These are phyloP conservation scores for Carex pumila DNA, from an alignment of 176 grass and related monocot species.

Conservation along the genomic window DNA sequence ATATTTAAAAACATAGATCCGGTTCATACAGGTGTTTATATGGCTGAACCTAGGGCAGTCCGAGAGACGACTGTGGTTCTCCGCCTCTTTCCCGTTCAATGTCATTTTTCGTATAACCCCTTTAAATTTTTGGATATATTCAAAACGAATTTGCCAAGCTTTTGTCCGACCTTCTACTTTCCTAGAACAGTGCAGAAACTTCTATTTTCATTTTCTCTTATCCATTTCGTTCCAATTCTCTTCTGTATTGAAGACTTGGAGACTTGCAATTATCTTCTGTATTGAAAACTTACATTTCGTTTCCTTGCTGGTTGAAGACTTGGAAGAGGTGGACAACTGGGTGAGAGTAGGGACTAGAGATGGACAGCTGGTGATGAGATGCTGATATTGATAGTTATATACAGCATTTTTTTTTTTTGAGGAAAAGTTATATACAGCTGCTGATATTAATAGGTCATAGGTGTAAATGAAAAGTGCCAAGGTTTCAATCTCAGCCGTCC, in stretches of 20 bases:
- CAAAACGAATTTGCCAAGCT: background rate
- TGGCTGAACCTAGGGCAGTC: background rate
- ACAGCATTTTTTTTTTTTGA: no score
- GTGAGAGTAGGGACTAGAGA: no score
- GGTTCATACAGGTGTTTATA: background rate
- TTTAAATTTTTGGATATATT: background rate
- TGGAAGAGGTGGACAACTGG: no score
- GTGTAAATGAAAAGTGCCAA: no score
- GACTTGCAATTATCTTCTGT: no score
- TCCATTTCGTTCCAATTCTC: background rate
- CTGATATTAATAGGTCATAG: no score
- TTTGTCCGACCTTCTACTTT: background rate
- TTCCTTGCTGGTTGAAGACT: no score
- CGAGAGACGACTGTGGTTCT: conserved; percentile 34
- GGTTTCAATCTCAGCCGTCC: no score
- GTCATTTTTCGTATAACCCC: background rate
- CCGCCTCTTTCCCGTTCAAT: conserved; percentile 11
- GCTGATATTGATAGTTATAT: background rate
- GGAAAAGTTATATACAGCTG: no score
- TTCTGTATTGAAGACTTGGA: background rate
- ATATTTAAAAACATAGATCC: background rate
- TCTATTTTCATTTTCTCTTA: background rate
- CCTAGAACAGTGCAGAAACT: background rate
- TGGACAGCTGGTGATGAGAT: background rate
- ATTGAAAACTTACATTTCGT: no score